Conservation (phyloP, 148 eudicot species). For the Chenopodium album region DNA sequence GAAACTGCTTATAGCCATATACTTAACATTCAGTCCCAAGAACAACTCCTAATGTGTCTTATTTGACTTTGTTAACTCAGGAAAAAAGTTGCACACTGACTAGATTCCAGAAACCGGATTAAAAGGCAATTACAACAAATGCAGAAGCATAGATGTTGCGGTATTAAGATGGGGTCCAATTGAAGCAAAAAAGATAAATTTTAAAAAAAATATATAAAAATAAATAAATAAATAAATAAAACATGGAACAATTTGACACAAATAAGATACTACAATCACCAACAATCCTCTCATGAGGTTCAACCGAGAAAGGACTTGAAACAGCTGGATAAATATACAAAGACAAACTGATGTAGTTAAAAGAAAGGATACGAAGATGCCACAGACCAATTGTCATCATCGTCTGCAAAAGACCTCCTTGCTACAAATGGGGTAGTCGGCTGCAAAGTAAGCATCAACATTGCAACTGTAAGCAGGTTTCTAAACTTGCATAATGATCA, state of each 20-base stretch:
- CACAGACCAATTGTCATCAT: constrained; percentile 82
- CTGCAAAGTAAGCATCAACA: constrained; percentile 36
- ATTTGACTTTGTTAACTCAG: not conserved
- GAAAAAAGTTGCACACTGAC: not conserved
- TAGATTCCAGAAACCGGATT: not conserved
- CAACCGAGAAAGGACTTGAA: not conserved
- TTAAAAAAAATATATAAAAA: no score
- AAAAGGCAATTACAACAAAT: not conserved
- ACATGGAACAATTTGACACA: not conserved
- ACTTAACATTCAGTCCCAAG: not conserved
- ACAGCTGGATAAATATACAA: not conserved
- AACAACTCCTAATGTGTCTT: not conserved
- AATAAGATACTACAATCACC: constrained; percentile 4
- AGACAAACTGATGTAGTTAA: not conserved
- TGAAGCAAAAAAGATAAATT: no score
- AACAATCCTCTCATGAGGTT: not conserved
- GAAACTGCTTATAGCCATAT: not conserved
- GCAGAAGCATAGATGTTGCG: not conserved
- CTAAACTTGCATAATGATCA: not conserved
- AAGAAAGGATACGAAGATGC: constrained; percentile 86
- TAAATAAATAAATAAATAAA: no score
- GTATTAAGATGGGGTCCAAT: not conserved
- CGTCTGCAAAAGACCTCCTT: constrained; percentile 53
- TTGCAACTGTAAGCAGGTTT: not conserved
- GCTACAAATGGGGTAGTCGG: constrained; percentile 42